Percentiles rank a stretch among this genome's conserved stretches.
phyloP scores from a whole-genome alignment of 2,329 filamentous ascomycete species.

The Dactylonectria macrodidyma region DNA sequence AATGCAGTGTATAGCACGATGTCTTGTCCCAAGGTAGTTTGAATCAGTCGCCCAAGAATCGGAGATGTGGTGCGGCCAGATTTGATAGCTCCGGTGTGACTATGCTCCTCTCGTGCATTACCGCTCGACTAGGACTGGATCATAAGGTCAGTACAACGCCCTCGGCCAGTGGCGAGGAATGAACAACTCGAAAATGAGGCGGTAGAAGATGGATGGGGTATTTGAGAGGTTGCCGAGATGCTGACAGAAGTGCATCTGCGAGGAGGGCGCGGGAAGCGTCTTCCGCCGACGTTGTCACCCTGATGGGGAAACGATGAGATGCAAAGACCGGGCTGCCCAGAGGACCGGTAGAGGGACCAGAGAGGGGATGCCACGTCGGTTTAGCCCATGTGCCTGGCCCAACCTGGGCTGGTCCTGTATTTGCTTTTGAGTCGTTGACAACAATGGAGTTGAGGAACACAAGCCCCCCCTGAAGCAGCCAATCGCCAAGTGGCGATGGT shows the following conservation, averaged over 20 bases:
- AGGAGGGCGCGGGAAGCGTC: conserved; percentile 20
- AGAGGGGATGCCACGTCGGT: conserved; percentile 50
- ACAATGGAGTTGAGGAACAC: conserved; percentile 29
- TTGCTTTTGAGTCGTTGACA: conserved; percentile 38
- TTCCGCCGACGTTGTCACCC: conserved; percentile 22
- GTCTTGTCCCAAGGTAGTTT: conserved; percentile 2
- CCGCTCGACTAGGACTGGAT: conserved; percentile 29
- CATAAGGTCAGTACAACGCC: conserved; percentile 26
- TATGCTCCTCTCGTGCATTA: conserved; percentile 32
- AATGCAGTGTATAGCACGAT: neutral
- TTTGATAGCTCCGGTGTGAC: conserved; percentile 37
- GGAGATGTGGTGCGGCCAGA: neutral
- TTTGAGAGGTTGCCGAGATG: conserved; percentile 29
- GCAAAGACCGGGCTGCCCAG: conserved; percentile 32
- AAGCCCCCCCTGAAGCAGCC: conserved; percentile 28
- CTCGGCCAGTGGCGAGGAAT: conserved; percentile 24
- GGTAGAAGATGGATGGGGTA: conserved; percentile 37
- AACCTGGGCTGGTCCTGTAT: conserved; percentile 30
- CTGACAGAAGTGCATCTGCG: conserved; percentile 27
- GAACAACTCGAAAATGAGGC: conserved; percentile 37
- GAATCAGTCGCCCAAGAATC: conserved; percentile 1
- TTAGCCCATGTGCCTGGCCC: conserved; percentile 36
- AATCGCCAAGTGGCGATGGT: conserved; percentile 31
- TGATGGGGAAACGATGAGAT: conserved; percentile 36
- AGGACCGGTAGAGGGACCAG: conserved; percentile 41